These are phyloP conservation scores for Spiromastix sp. DNA, from an alignment of 2,329 filamentous ascomycete species.

Conservation along the genomic window DNA sequence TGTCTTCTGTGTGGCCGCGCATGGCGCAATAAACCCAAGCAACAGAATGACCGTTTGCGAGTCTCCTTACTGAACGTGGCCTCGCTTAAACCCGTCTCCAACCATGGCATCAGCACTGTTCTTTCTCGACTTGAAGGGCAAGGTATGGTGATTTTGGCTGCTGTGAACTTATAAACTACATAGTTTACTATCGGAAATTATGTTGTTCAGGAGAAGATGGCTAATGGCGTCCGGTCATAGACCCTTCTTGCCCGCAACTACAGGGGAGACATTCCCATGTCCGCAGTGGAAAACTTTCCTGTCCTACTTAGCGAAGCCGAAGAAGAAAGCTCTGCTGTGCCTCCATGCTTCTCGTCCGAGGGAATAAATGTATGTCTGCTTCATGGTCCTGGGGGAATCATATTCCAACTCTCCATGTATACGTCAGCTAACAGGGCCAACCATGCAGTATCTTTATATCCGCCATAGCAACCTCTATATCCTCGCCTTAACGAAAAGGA, in stretches of 20 bases:
- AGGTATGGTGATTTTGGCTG: slow-evolving; percentile 48
- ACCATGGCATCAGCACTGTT: slow-evolving; percentile 94
- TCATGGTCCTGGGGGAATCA: background rate
- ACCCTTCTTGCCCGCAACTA: slow-evolving; percentile 98
- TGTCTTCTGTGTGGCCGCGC: background rate
- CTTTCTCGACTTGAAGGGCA: slow-evolving; percentile 99
- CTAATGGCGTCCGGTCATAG: slow-evolving; percentile 38
- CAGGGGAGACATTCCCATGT: slow-evolving; percentile 97
- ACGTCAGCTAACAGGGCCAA: too few relatives aligned
- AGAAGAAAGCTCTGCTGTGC: slow-evolving; percentile 95
- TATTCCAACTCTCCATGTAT: too few relatives aligned
- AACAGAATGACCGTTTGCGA: slow-evolving; percentile 3
- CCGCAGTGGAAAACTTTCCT: slow-evolving; percentile 95
- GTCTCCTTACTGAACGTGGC: slow-evolving; percentile 5
- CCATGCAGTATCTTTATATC: slow-evolving; percentile 98
- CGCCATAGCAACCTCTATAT: slow-evolving; percentile 98
- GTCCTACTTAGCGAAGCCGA: slow-evolving; percentile 93
- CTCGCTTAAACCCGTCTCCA: slow-evolving; percentile 13
- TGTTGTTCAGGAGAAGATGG: slow-evolving; percentile 3
- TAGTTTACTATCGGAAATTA: too few relatives aligned
- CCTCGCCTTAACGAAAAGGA: slow-evolving; percentile 93
- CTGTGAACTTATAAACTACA: too few relatives aligned
- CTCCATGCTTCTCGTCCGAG: slow-evolving; percentile 95
- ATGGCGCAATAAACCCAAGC: slow-evolving; percentile 2
- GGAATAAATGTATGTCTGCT: slow-evolving; percentile 75